These are phyloP conservation scores for Atkinsonella hypoxylon DNA, from an alignment of 2,329 filamentous ascomycete species.

Conservation along the genomic window DNA sequence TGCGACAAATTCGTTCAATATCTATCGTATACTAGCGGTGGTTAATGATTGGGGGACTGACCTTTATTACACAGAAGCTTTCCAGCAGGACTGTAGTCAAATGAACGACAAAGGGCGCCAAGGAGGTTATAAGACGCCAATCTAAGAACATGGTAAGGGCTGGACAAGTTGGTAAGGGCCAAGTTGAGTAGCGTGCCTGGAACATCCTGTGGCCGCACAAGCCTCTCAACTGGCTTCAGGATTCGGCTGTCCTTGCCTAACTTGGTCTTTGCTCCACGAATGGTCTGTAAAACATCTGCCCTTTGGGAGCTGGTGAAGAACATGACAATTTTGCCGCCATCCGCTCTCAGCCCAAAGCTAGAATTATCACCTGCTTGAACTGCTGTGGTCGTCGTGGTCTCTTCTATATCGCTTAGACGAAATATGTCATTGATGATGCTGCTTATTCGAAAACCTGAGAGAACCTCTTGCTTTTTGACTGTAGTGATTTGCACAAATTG, in stretches of 20 bases:
- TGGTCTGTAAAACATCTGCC: conserved; percentile 49
- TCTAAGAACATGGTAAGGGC: conserved; percentile 45
- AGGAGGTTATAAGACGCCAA: conserved; percentile 57
- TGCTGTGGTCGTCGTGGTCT: conserved; percentile 42
- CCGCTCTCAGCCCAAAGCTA: conserved; percentile 54
- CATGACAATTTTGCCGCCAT: conserved; percentile 60
- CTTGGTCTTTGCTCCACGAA: conserved; percentile 51
- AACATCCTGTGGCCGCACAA: conserved; percentile 58
- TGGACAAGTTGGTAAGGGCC: conserved; percentile 54
- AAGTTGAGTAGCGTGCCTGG: conserved; percentile 58
- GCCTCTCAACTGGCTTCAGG: conserved; percentile 49
- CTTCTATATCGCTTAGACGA: conserved; percentile 54
- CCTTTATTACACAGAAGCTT: conserved; percentile 51
- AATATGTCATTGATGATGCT: conserved; percentile 61
- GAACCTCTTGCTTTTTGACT: conserved; percentile 55
- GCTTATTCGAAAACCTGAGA: conserved; percentile 47
- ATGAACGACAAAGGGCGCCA: conserved; percentile 53
- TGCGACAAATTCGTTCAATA: conserved; percentile 14
- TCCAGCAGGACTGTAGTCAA: conserved; percentile 52
- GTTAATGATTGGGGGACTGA: conserved; percentile 17
- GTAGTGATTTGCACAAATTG: conserved; percentile 62
- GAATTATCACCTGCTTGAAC: conserved; percentile 54
- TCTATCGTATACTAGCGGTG: neutral
- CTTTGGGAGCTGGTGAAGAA: conserved; percentile 58
- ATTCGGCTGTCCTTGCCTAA: conserved; percentile 50